Base-by-base conservation (phyloP, 257 asterid genomes). In the Gentiana macrophylla region DNA sequence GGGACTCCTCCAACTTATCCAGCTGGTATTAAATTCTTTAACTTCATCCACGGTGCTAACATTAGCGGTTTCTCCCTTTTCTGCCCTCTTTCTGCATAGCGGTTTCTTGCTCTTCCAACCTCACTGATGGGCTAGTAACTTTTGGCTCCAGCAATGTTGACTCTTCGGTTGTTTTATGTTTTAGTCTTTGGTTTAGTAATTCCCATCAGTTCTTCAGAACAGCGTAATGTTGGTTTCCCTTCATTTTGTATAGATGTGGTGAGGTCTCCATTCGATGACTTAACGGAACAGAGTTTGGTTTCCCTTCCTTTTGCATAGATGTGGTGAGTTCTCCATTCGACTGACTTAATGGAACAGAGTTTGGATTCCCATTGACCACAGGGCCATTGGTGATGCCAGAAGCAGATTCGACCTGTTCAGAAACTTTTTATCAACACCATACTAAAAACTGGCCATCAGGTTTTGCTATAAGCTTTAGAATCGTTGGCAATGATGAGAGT, bases 401-500 rank as follows among this genome's bases (percentile, higher is more conserved):
- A 58, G 24, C 60, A 8, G 65, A 55, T 35, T 74, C 86, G 55
- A 13, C 35, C 53, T 59, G 71, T 43, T 75, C 86, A 52, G 66
- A 53, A 65, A 49, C 53, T 75, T 77, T 41, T 64, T 52, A 13
- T 52, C 52, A 41, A 70, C 66, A 34, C 72, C 60, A 71, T 11
- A 72, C 84, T 35, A 78, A 15, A 69, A 63, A 62, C 44, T 62
- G 60, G 49, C 86, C 89, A 62, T 75, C 80, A 45, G 51, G 52
- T 61, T 4, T 65, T 12, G 65, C 35, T 57, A 71, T 73, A 55
- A 91, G 76, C 84, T 73, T 78, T 52, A 83, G 62, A 64, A 81
- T 43, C 38, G 62, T 67, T 35, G 96, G 95, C 95, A 87, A 79
- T 13, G 96, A 87, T 12, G 57, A 55, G 52, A 91, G 94, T 74